Percentiles rank a stretch among this genome's conserved stretches.
Evolutionary conservation across 768 basidiomycete species (phyloP).

Genomic region (Russula sp.): DNA sequence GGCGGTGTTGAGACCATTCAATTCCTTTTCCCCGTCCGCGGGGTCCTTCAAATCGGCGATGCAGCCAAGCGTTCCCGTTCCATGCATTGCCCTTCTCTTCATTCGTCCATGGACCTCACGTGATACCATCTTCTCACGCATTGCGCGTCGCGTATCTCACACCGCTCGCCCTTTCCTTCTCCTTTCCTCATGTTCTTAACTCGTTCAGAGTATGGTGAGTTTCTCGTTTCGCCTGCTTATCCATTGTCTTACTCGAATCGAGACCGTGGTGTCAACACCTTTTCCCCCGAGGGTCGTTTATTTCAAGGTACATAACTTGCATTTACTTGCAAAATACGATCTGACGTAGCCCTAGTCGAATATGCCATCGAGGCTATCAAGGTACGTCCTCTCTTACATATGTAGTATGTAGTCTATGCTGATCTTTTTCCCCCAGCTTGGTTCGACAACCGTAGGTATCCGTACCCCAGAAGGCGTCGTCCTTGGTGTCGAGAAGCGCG

Average conservation of each 20-base stretch:
- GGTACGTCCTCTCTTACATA: constrained; percentile 43
- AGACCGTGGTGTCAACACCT: constrained; percentile 99
- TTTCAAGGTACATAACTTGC: constrained; percentile 75
- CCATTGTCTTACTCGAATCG: constrained; percentile 1
- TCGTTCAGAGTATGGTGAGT: constrained; percentile 88
- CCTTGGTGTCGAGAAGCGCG: constrained; percentile 97
- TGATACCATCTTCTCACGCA: constrained; percentile 23
- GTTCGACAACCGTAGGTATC: constrained; percentile 96
- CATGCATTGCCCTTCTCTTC: no score
- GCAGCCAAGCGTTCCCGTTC: no score
- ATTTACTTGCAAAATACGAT: constrained; percentile 13
- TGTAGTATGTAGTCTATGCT: background rate
- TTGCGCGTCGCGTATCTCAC: constrained; percentile 21
- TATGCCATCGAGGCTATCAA: constrained; percentile 99
- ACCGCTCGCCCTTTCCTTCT: background rate
- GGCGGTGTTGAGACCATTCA: background rate
- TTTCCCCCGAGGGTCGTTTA: constrained; percentile 96
- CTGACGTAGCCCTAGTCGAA: constrained; percentile 63
- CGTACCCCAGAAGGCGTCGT: constrained; percentile 87
- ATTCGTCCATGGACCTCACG: constrained; percentile 7
- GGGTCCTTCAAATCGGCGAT: background rate
- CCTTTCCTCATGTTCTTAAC: constrained; percentile 74
- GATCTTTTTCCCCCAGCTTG: constrained; percentile 57
- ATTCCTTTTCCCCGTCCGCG: background rate
- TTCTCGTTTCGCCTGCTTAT: background rate